These are phyloP conservation scores for Thermothelomyces thermophilus DNA, from an alignment of 2,329 filamentous ascomycete species.

Conservation along the genomic window DNA sequence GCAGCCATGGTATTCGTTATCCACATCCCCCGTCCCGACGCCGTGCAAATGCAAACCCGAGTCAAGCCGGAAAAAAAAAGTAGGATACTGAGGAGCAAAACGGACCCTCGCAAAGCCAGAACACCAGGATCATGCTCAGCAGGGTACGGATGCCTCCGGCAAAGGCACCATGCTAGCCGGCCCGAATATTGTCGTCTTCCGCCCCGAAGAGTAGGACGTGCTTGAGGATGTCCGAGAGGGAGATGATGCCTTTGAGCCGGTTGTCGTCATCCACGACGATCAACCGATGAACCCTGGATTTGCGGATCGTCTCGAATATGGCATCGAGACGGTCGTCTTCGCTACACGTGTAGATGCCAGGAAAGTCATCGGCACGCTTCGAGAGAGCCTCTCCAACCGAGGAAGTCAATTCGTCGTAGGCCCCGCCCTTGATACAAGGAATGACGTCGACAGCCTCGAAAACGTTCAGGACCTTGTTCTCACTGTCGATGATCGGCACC, in stretches of 20 bases:
- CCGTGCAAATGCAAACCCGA: constrained; percentile 25
- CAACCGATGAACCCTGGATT: constrained; percentile 86
- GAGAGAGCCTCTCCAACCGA: constrained; percentile 84
- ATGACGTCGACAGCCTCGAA: constrained; percentile 98
- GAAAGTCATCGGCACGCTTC: constrained; percentile 82
- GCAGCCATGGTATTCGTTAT: constrained; percentile 26
- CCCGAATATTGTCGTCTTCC: constrained; percentile 41
- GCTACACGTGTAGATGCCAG: constrained; percentile 93
- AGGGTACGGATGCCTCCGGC: not conserved
- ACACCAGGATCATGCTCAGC: constrained; percentile 1
- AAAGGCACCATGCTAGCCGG: constrained; percentile 3
- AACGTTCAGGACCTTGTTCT: constrained; percentile 77
- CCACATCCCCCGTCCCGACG: constrained; percentile 23
- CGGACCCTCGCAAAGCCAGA: not conserved
- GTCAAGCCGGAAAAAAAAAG: too few relatives aligned
- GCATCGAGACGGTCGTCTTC: constrained; percentile 87
- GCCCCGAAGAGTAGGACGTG: constrained; percentile 83
- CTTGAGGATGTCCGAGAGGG: constrained; percentile 90
- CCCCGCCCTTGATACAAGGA: constrained; percentile 85
- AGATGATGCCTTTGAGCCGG: constrained; percentile 80
- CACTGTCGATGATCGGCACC: constrained; percentile 81
- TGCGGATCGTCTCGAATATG: constrained; percentile 94
- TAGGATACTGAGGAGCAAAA: constrained; percentile 4
- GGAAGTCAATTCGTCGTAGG: constrained; percentile 82
- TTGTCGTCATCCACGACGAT: constrained; percentile 89